Conservation (phyloP, 768 basidiomycete species). For the Suillus variegatus region DNA sequence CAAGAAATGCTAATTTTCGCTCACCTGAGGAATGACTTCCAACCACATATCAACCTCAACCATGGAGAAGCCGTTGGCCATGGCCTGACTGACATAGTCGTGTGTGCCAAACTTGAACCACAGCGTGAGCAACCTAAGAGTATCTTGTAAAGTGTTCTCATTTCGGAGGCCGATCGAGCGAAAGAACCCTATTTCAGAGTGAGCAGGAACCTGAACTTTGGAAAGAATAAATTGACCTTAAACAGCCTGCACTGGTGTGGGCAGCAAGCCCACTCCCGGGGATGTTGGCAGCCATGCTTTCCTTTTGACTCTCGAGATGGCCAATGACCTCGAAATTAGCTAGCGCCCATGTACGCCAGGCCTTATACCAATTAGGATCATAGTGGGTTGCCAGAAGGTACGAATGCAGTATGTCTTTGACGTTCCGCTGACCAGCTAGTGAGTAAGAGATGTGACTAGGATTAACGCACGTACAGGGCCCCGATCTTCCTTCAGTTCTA, state of each 20-base stretch:
- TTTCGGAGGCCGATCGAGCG: constrained; percentile 89
- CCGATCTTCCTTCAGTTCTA: constrained; percentile 77
- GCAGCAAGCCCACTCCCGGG: constrained; percentile 65
- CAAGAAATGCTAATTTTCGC: constrained; percentile 7
- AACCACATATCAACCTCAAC: constrained; percentile 98
- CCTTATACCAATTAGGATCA: constrained; percentile 97
- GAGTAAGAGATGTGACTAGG: constrained; percentile 9
- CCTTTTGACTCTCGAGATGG: constrained; percentile 69
- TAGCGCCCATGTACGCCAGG: constrained; percentile 98
- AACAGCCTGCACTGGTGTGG: constrained; percentile 92
- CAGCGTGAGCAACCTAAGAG: constrained; percentile 85
- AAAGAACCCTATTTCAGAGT: constrained; percentile 74
- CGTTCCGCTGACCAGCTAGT: constrained; percentile 58
- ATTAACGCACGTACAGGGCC: constrained; percentile 53
- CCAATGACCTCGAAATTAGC: constrained; percentile 94
- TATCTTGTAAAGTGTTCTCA: constrained; percentile 92
- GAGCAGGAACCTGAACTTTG: background rate
- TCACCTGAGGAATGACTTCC: constrained; percentile 96
- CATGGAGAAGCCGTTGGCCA: constrained; percentile 81
- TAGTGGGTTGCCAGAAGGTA: constrained; percentile 88
- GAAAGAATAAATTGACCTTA: constrained; percentile 52
- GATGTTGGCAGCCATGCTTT: constrained; percentile 55
- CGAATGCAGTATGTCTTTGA: constrained; percentile 78
- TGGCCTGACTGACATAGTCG: constrained; percentile 86
- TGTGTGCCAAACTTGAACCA: constrained; percentile 98